Evolutionary conservation across 2,329 filamentous ascomycete genomes (phyloP), one percentile per base, ranked within the genome.

Genomic region (Pseudogymnoascus sp.): DNA sequence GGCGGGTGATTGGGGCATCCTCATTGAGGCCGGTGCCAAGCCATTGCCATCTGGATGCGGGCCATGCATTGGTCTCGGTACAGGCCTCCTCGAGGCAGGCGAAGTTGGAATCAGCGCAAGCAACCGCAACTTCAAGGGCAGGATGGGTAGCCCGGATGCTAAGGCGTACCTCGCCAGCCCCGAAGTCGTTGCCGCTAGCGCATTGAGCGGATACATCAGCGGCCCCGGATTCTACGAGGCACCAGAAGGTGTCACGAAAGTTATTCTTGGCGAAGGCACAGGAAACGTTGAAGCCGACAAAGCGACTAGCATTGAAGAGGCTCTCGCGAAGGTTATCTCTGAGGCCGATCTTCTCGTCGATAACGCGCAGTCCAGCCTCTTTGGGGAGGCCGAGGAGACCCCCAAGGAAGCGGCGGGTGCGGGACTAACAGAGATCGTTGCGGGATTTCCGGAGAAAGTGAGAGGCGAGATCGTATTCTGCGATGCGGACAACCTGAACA

Each of bases 71-170:
- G 93, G 93, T 6, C 82, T 96, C 0, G 91, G 89, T 7, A 73
- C 71, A 0, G 93, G 93, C 38, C 80, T 96, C 0, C 81, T 96
- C 0, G 87, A 97, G 74, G 82, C 84, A 1, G 91, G 90, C n/a
- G 92, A 97, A 76, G 86, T 92, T 8, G 92, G 92, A 21, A 93
- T 97, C 68, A 87, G 82, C 65, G 90, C 91, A 0, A 86, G 82
- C 61, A 97, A 97, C 78, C 82, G 93, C 10, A 96, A 96, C 75
- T 97, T 93, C 80, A 92, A 93, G 75, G 93, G 92, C 0, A 85
- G 93, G 2, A 96, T 97, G 90, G 93, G 93, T 2, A 87, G 83
- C 13, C 86, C 83, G 2, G 85, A 90, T 4, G 90, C 91, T 0
- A 86, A 91, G 71, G 91, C 91, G 0, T 97, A 96, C 73, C 86